A percentile compares a stretch with the other conserved stretches of the same genome.
Evolutionary conservation across 352 stramenopile species (phyloP).

Genomic region (Phytophthora vignae): DNA sequence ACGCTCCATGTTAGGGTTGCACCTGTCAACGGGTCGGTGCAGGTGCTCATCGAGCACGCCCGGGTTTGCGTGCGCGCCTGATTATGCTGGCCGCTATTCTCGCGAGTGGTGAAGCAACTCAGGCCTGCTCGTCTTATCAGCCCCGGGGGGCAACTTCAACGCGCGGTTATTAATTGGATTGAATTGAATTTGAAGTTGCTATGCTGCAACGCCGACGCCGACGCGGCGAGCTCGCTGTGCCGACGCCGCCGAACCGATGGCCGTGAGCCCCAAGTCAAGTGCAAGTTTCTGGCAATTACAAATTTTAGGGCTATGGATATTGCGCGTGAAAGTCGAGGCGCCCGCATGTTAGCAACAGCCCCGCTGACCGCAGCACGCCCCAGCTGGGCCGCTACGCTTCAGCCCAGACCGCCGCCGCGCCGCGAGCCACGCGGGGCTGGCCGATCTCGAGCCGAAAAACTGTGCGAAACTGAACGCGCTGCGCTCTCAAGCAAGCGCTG

Average conservation of each 20-base stretch:
- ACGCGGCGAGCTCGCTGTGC: not conserved
- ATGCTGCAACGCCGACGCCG: too few species aligned
- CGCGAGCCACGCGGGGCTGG: slow-evolving; percentile 4
- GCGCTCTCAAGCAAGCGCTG: not conserved
- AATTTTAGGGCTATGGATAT: slow-evolving; percentile 42
- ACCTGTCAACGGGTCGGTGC: slow-evolving; percentile 18
- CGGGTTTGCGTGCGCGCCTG: slow-evolving; percentile 15
- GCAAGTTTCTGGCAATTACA: slow-evolving; percentile 25
- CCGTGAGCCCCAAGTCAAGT: slow-evolving; percentile 18
- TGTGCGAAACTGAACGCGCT: slow-evolving; percentile 30
- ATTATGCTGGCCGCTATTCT: slow-evolving; percentile 30
- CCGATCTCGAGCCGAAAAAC: slow-evolving; percentile 6
- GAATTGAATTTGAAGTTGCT: too few species aligned
- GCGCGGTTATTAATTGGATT: not conserved
- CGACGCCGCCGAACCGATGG: not conserved
- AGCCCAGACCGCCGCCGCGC: too few species aligned
- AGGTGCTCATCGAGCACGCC: slow-evolving; percentile 23
- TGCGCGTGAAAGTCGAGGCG: slow-evolving; percentile 32
- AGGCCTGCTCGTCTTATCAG: slow-evolving; percentile 28
- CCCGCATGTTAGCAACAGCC: slow-evolving; percentile 25
- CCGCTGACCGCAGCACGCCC: slow-evolving; percentile 16
- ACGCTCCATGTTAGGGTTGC: slow-evolving; percentile 22
- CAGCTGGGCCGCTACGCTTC: slow-evolving; percentile 13
- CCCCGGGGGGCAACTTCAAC: not conserved
- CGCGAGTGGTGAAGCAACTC: not conserved